Percentiles rank a stretch among this genome's conserved stretches.
These are phyloP conservation scores for Astrothelium subdiscretum DNA, from an alignment of 495 filamentous ascomycete genomes.

Conservation along the genomic window DNA sequence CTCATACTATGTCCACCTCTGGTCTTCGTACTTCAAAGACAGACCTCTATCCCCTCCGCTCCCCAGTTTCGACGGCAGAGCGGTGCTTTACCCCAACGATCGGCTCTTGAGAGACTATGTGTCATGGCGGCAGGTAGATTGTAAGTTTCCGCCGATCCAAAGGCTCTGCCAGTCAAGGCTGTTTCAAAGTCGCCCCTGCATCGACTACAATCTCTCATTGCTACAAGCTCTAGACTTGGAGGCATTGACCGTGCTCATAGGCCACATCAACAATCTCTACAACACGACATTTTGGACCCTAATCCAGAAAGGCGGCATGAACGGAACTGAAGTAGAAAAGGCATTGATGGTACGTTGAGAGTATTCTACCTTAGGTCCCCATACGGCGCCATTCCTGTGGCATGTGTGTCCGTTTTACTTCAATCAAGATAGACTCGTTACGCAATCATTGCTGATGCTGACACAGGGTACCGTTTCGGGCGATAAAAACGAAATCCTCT, in stretches of 20 bases:
- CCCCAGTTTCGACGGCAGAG: conserved; percentile 84
- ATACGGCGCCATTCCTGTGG: too few relatives aligned
- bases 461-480: conserved; percentile 62
- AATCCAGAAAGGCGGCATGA: conserved; percentile 64
- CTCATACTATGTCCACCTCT: conserved; percentile 75
- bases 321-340: conserved; percentile 64
- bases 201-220: not conserved
- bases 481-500: conserved; percentile 95
- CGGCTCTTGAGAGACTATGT: conserved; percentile 83
- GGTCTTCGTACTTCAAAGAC: conserved; percentile 63
- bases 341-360: conserved; percentile 49
- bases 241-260: conserved; percentile 27
- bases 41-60: conserved; percentile 57
- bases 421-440: not conserved
- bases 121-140: conserved; percentile 94
- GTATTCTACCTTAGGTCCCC: too few relatives aligned
- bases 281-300: conserved; percentile 95
- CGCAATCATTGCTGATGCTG: not conserved
- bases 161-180: not conserved
- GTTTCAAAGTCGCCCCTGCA: not conserved
- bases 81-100: conserved; percentile 72
- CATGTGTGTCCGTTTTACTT: too few relatives aligned
- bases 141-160: conserved; percentile 36
- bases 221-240: not conserved
- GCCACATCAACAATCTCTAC: conserved; percentile 96